Evolutionary conservation across 345 rosid species (phyloP), one percentile per base, ranked within the genome.

Genomic region (Viola odorata): DNA sequence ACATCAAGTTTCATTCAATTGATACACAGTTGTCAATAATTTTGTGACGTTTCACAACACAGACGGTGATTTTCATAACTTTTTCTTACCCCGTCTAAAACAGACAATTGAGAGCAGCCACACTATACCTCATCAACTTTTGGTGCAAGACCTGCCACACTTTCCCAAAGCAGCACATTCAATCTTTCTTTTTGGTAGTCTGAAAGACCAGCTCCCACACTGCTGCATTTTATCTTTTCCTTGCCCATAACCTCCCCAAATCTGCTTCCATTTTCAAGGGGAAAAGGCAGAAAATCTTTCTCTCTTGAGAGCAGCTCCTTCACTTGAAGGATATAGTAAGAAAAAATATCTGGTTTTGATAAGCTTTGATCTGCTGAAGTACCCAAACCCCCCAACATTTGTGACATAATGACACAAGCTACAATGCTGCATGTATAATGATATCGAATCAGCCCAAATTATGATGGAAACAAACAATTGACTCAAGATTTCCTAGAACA

Each of bases 81-180:
- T 23, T 23, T 23, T 23, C 32, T 23, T 23, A 23, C 32, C 32
- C 32, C 2, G 32, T 23, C 32, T 23, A 23, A 23, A 23, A 23
- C 32, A 23, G 2, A 23, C 32, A 23, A 23, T 23, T 23, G 32
- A 14, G 17, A 50, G 53, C 15, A 38, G 8, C 16, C 49, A 10
- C 3, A 17, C n/a, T 2, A 10, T 61, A 87, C 95, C 88, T 84
- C 85, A 41, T 81, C 77, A 71, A 81, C 81, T 72, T 81, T 80
- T 1, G 65, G 75, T 13, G 75, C 62, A 52, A 84, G 76, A 63
- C 64, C 67, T 50, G 53, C 69, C 23, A 78, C 77, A 15, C 81
- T 72, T 50, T 73, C 80, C 66, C 73, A 75, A 60, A 84, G 77
- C 69, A 83, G 63, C 1, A 69, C 65, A 73, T 73, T 76, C 73